Evolutionary conservation across 768 basidiomycete genomes (phyloP).

Genomic region (Lanmaoa pseudosensibilis): DNA sequence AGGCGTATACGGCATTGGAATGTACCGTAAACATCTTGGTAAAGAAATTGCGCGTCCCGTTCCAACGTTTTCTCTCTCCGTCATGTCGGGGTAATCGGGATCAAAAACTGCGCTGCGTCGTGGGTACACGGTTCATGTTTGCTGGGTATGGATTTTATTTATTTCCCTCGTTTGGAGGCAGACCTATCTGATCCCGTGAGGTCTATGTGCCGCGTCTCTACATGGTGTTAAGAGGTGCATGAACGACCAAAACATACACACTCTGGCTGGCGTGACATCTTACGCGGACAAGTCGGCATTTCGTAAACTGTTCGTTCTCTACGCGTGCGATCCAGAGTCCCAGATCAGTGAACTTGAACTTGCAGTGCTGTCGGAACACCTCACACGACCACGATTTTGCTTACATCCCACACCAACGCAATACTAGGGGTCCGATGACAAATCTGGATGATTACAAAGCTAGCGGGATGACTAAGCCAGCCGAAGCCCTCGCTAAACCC

Average conservation of each 20-base stretch:
- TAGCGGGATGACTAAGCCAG: slow-evolving; percentile 18
- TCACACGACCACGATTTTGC: too few relatives aligned
- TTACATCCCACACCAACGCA: neutral
- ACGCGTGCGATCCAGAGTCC: neutral
- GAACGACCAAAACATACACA: neutral
- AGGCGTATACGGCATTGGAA: slow-evolving; percentile 10
- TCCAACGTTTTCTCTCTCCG: neutral
- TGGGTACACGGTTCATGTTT: neutral
- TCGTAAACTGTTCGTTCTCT: neutral
- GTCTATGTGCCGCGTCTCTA: neutral
- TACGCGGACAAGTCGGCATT: neutral
- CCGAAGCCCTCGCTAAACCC: too few relatives aligned
- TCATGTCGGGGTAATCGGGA: slow-evolving; percentile 1
- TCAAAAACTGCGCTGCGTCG: neutral
- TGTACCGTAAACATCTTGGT: slow-evolving; percentile 4
- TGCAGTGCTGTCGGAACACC: neutral
- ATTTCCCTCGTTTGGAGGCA: neutral
- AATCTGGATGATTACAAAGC: slow-evolving; percentile 12
- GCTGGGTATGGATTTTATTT: neutral
- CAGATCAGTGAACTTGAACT: neutral
- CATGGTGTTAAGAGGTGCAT: neutral
- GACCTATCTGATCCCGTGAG: neutral
- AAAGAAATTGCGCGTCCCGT: slow-evolving; percentile 7
- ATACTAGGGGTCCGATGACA: slow-evolving; percentile 16
- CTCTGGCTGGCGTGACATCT: neutral